Conservation (phyloP, 495 filamentous ascomycete species). For the Penicillium turbatum region DNA sequence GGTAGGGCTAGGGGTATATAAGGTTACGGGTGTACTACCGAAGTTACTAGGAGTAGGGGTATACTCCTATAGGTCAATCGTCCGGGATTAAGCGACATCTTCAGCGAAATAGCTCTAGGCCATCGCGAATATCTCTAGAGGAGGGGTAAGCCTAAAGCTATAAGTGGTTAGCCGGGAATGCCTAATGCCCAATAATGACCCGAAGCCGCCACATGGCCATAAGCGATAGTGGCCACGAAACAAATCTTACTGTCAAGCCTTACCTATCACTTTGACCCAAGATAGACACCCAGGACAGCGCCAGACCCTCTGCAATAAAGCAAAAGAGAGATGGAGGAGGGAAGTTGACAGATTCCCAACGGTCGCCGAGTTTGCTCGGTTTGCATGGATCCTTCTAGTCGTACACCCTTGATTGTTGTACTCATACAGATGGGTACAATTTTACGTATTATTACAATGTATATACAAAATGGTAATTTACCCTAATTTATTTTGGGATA, state of each 20-base stretch:
- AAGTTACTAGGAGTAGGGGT: too few species aligned
- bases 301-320: conserved; percentile 15
- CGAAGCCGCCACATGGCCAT: conserved; percentile 16
- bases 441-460: conserved; percentile 9
- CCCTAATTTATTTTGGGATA: conserved; percentile 8
- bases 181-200: conserved; percentile 18
- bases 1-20: too few species aligned
- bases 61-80: conserved; percentile 14
- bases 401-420: conserved; percentile 1
- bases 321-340: conserved; percentile 9
- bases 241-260: conserved; percentile 17
- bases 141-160: conserved; percentile 8
- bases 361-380: conserved; percentile 14
- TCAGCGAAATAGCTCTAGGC: conserved; percentile 13
- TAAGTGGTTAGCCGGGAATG: conserved; percentile 16
- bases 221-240: conserved; percentile 13
- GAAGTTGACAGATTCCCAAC: conserved; percentile 14
- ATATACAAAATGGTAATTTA: conserved; percentile 13
- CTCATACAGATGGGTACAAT: conserved; percentile 8
- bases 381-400: conserved; percentile 17
- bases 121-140: conserved; percentile 11
- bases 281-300: conserved; percentile 9
- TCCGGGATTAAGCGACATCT: conserved; percentile 9
- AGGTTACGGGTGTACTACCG: too few species aligned
- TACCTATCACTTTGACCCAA: conserved; percentile 14